phyloP scores from a whole-genome alignment of 139 green algal species.

The Volvox africanus region DNA sequence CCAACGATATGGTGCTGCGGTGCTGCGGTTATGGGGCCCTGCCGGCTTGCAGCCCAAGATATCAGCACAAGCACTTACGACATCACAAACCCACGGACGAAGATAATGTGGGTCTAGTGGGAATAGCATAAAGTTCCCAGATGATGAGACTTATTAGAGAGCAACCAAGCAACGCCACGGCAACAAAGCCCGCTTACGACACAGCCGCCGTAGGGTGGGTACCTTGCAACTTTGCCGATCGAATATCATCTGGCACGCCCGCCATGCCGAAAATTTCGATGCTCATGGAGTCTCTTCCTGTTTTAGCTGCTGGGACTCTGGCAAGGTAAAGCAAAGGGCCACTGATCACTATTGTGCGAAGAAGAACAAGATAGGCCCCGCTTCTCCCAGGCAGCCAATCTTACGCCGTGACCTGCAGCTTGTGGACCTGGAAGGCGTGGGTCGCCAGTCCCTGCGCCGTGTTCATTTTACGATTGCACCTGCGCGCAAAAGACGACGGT shows the following conservation, averaged over 20 bases:
- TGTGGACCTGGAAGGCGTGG: conserved; percentile 93
- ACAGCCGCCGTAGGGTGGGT: no score
- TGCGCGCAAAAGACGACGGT: conserved; percentile 55
- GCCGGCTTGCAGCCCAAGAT: no score
- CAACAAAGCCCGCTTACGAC: no score
- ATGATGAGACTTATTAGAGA: no score
- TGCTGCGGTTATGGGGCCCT: no score
- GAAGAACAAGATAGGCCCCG: not conserved
- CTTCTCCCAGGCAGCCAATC: not conserved
- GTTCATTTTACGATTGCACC: conserved; percentile 80
- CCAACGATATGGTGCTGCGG: no score
- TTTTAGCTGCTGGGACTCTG: conserved; percentile 80
- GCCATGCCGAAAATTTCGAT: conserved; percentile 95
- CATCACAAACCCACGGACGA: no score
- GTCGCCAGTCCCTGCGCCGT: conserved; percentile 85
- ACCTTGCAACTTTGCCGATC: conserved; percentile 55
- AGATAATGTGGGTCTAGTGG: no score
- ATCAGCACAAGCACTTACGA: no score
- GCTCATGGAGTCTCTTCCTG: conserved; percentile 81
- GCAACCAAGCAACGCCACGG: no score
- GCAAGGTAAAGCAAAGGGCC: not conserved
- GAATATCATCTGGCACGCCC: conserved; percentile 82
- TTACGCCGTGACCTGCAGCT: conserved; percentile 77
- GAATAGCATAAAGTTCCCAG: no score
- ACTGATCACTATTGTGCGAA: not conserved